These are phyloP conservation scores for Acrocalymma vagum DNA, from an alignment of 2,329 filamentous ascomycete genomes.

Conservation along the genomic window DNA sequence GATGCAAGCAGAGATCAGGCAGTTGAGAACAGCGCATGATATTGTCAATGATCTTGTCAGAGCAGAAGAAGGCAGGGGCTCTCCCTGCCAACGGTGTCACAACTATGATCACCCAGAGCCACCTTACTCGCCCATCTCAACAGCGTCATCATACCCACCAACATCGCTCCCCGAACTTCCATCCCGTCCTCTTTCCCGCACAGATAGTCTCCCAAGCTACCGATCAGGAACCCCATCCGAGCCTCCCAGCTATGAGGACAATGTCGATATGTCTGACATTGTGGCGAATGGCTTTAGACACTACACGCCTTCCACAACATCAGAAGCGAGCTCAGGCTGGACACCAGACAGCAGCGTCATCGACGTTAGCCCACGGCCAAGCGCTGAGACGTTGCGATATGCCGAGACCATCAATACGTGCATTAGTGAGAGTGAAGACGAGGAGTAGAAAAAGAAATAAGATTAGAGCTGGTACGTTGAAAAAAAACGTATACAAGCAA, in stretches of 20 bases:
- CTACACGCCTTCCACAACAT: conserved; percentile 42
- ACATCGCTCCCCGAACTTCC: conserved; percentile 40
- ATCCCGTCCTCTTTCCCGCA: conserved; percentile 46
- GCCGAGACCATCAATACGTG: conserved; percentile 31
- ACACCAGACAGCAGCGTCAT: conserved; percentile 49
- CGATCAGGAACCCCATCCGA: conserved; percentile 47
- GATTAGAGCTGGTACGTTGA: too few species aligned
- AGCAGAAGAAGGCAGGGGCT: conserved; percentile 47
- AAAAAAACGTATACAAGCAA: too few species aligned
- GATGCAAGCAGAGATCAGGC: conserved; percentile 56
- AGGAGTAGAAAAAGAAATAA: conserved; percentile 26
- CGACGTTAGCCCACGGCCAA: conserved; percentile 48
- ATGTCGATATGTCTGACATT: conserved; percentile 45
- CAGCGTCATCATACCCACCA: conserved; percentile 40
- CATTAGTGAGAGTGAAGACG: conserved; percentile 26
- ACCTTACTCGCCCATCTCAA: conserved; percentile 35
- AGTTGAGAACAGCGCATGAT: conserved; percentile 61
- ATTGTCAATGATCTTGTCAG: conserved; percentile 60
- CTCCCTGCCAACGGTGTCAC: conserved; percentile 25
- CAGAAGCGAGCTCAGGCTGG: conserved; percentile 37
- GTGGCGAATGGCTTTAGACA: conserved; percentile 54
- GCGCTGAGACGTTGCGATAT: conserved; percentile 46
- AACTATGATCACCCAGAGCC: conserved; percentile 13
- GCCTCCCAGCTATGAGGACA: conserved; percentile 54
- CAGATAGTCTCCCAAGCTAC: conserved; percentile 55